Conservation (phyloP, 768 basidiomycete genomes). For the Rhodotorula graminis region DNA sequence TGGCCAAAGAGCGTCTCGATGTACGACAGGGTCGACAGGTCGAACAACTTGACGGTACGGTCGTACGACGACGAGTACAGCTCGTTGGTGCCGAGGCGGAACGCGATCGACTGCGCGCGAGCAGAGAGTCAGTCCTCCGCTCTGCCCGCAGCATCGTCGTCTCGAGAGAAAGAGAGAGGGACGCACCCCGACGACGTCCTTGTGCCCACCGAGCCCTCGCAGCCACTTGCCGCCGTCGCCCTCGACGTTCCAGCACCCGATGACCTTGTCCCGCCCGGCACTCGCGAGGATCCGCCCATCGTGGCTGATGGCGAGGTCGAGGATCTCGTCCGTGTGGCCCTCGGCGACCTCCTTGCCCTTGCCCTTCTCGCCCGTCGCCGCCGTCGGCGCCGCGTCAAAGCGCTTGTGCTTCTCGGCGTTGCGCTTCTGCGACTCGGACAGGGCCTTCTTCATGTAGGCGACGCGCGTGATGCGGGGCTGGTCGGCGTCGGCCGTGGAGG, state of each 20-base stretch:
- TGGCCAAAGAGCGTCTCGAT: slow-evolving; percentile 97
- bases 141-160: no score
- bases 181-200: slow-evolving; percentile 65
- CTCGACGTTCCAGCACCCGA: slow-evolving; percentile 76
- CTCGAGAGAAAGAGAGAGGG: not conserved
- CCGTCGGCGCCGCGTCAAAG: not conserved
- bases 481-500: slow-evolving; percentile 6
- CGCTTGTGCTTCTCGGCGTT: slow-evolving; percentile 21
- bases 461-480: slow-evolving; percentile 38
- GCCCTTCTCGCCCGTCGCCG: slow-evolving; percentile 43
- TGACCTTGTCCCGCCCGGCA: slow-evolving; percentile 72
- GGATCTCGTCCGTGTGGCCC: slow-evolving; percentile 83
- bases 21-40: slow-evolving; percentile 65
- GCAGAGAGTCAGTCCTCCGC: slow-evolving; percentile 36
- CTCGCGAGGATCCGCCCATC: slow-evolving; percentile 83
- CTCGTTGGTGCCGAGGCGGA: slow-evolving; percentile 70
- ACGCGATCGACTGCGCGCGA: slow-evolving; percentile 58
- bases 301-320: slow-evolving; percentile 72
- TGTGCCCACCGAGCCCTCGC: slow-evolving; percentile 72
- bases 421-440: slow-evolving; percentile 17
- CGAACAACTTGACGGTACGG: slow-evolving; percentile 84
- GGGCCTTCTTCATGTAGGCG: slow-evolving; percentile 41
- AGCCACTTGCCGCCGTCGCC: slow-evolving; percentile 61
- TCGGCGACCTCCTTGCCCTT: slow-evolving; percentile 52
- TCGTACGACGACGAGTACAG: slow-evolving; percentile 76